Base-by-base conservation (phyloP, 1,284 basidiomycete genomes). In the Rhodotorula sp. region DNA sequence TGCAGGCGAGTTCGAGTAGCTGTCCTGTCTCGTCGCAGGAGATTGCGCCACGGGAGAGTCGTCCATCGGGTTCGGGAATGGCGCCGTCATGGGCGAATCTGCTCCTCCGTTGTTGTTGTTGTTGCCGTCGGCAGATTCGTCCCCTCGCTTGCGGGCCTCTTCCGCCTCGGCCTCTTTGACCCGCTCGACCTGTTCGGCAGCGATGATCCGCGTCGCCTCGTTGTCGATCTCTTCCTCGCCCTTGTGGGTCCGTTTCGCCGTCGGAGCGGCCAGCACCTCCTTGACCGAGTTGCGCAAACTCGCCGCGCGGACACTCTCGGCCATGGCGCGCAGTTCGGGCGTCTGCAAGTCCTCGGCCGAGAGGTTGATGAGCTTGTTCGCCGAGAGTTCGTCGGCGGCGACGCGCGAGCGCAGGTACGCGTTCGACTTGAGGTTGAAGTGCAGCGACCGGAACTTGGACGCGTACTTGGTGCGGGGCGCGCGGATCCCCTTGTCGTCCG, bases 211-310 rank as follows among this genome's bases (percentile, higher is more conserved):
- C 15, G 70, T 61, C 58, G 78, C 75, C 65, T 88, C 82, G 80
- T 89, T 88, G 80, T 93, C 92, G 77, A 93, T 91, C 77, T 91
- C 88, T 83, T 93, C 88, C 73, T 92, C 83, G 69, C 92, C 92
- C 82, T 93, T 93, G 83, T 93, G 92, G 29, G 91, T 93, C 73
- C 92, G 89, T 81, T 93, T 93, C 51, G 91, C 89, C 77, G 89
- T 88, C 70, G 91, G 91, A 39, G 87, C 85, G 6, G 84, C 84
- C 18, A 86, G 64, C 79, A 88, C 90, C 79, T 89, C 86, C 72
- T 93, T 83, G 76, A 93, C 93, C 15, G 91, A 91, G 80, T 92
- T 88, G 78, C 88, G 88, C 75, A 93, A 83, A 6, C 90, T 87
- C 81, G 91, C 90, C 78, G 90, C 85, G 80, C 91, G 89, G 34